Percentiles rank a stretch among this genome's conserved stretches.
phyloP scores from a whole-genome alignment of 805 yeast genomes.

The Candida ficus region DNA sequence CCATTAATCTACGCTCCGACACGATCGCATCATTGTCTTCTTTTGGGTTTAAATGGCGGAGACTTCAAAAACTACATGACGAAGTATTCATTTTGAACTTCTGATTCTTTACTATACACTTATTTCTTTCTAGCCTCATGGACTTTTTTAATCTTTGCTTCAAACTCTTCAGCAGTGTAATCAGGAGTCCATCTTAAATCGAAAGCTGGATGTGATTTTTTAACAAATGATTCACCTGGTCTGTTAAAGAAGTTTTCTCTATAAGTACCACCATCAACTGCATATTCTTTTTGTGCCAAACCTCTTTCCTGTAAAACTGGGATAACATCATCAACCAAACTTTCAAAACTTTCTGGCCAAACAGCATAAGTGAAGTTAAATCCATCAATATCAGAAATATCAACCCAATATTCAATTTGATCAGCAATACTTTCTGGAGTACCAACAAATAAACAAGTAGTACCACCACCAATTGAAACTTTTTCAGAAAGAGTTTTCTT shows the following conservation, averaged over 20 bases:
- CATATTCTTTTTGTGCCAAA: conserved; percentile 25
- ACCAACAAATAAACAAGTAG: too few species aligned
- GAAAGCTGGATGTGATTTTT: conserved; percentile 7
- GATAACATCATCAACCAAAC: conserved; percentile 29
- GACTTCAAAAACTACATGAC: too few species aligned
- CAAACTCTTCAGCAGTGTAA: conserved; percentile 2
- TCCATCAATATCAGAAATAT: conserved; percentile 38
- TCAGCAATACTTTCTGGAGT: conserved; percentile 30
- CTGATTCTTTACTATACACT: too few species aligned
- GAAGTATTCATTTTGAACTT: too few species aligned
- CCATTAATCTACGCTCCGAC: too few species aligned
- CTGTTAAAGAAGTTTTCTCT: conserved; percentile 10
- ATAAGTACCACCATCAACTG: conserved; percentile 23
- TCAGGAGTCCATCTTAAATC: conserved; percentile 14
- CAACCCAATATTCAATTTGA: conserved; percentile 31
- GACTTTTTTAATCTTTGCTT: background rate
- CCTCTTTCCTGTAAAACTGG: conserved; percentile 32
- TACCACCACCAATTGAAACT: too few species aligned
- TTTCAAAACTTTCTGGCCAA: conserved; percentile 34
- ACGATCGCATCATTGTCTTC: too few species aligned
- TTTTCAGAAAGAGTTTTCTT: conserved; percentile 2
- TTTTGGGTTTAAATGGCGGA: too few species aligned
- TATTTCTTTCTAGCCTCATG: too few species aligned
- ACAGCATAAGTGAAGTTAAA: conserved; percentile 35
- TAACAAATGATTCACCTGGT: conserved; percentile 9